Percentiles rank a stretch among this genome's conserved stretches.
These are phyloP conservation scores for Stachybotrys chlorohalonatus DNA, from an alignment of 2,329 filamentous ascomycete species.

Conservation along the genomic window DNA sequence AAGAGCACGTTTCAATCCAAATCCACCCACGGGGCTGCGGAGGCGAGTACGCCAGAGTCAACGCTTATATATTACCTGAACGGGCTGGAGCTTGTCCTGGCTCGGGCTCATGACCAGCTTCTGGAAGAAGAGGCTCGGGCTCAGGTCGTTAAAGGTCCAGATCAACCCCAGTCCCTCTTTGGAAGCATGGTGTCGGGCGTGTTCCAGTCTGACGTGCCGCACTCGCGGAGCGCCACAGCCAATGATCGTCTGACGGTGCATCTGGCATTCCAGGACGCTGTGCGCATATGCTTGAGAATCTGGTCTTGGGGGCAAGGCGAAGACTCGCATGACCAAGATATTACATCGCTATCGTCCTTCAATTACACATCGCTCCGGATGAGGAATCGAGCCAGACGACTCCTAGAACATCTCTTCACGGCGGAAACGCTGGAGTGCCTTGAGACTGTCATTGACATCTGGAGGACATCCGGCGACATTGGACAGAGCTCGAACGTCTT, in stretches of 20 bases:
- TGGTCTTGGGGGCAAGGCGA: conserved; percentile 82
- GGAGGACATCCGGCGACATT: conserved; percentile 49
- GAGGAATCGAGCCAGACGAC: conserved; percentile 77
- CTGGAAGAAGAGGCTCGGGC: conserved; percentile 64
- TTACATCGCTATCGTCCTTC: conserved; percentile 69
- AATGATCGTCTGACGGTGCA: conserved; percentile 91
- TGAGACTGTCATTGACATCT: conserved; percentile 81
- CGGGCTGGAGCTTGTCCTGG: conserved; percentile 83
- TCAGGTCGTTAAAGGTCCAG: conserved; percentile 64
- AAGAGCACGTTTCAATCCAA: conserved; percentile 49
- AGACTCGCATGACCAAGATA: conserved; percentile 51
- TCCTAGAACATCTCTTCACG: conserved; percentile 86
- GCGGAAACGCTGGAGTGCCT: conserved; percentile 90
- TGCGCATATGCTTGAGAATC: conserved; percentile 83
- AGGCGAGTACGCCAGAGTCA: conserved; percentile 47
- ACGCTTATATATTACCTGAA: conserved; percentile 82
- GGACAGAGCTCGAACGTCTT: conserved; percentile 58
- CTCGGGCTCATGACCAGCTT: conserved; percentile 75
- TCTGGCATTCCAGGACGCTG: conserved; percentile 93
- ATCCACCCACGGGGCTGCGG: conserved; percentile 8
- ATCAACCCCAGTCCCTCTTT: conserved; percentile 81
- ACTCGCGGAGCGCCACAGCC: conserved; percentile 74
- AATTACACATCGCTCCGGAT: conserved; percentile 84
- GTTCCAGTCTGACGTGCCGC: conserved; percentile 68
- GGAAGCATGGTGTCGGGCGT: conserved; percentile 91